Evolutionary conservation across 2,329 filamentous ascomycete species (phyloP).

Genomic region (Penicillium sp.): DNA sequence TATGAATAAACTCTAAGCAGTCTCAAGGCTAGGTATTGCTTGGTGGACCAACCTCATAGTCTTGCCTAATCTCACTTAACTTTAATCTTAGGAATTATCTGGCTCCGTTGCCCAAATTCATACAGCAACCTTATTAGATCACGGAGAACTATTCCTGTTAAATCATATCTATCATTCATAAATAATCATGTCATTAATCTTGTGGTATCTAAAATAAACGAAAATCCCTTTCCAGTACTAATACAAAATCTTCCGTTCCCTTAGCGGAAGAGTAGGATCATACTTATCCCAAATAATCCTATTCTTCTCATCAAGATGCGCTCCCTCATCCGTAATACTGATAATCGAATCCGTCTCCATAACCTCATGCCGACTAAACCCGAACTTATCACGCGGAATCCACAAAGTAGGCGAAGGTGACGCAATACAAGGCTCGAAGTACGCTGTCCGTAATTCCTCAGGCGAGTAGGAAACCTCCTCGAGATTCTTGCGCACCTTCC

Average conservation of each 20-base stretch:
- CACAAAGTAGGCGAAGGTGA: slow-evolving; percentile 67
- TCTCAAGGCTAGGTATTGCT: too few relatives aligned
- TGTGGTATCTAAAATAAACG: background rate
- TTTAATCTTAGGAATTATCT: too few relatives aligned
- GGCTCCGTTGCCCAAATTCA: background rate
- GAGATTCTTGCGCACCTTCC: slow-evolving; percentile 62
- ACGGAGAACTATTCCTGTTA: too few relatives aligned
- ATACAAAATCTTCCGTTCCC: slow-evolving; percentile 54
- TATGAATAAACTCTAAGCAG: background rate
- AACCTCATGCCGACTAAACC: slow-evolving; percentile 74
- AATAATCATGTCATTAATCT: background rate
- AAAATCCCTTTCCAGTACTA: slow-evolving; percentile 20
- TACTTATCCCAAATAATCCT: slow-evolving; percentile 62
- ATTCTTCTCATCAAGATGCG: slow-evolving; percentile 68
- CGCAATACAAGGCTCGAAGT: slow-evolving; percentile 69
- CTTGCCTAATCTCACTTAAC: too few relatives aligned
- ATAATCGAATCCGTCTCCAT: slow-evolving; percentile 69
- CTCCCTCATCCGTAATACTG: slow-evolving; percentile 75
- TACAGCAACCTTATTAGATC: background rate
- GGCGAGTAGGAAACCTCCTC: slow-evolving; percentile 61
- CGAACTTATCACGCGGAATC: slow-evolving; percentile 74
- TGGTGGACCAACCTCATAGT: too few relatives aligned
- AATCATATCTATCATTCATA: background rate
- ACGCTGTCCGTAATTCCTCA: slow-evolving; percentile 64
- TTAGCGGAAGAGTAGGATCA: slow-evolving; percentile 56